A percentile compares a stretch with the other conserved stretches of the same genome.
phyloP scores from a whole-genome alignment of 495 filamentous ascomycete genomes.

The Neurospora pannonica region DNA sequence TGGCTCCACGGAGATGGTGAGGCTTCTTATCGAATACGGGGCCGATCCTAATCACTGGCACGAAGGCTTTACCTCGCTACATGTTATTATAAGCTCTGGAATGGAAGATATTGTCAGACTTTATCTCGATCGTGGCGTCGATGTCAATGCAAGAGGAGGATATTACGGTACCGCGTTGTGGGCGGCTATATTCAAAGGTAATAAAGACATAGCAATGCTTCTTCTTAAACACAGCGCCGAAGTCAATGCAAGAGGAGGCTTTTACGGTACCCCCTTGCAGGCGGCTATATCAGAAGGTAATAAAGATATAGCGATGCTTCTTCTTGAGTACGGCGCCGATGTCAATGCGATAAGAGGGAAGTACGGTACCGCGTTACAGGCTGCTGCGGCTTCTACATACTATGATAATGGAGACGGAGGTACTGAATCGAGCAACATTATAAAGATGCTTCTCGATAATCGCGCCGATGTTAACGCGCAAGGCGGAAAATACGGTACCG shows the following conservation, averaged over 20 bases:
- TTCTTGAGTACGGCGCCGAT: slow-evolving; percentile 12
- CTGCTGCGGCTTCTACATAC: too few relatives aligned
- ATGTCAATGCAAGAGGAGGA: slow-evolving; percentile 15
- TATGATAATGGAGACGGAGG: too few relatives aligned
- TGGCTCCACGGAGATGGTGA: not conserved
- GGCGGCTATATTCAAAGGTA: too few relatives aligned
- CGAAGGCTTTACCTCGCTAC: not conserved
- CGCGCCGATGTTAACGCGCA: slow-evolving; percentile 17
- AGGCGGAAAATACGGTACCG: slow-evolving; percentile 12
- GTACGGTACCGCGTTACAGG: slow-evolving; percentile 1
- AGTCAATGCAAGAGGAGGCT: slow-evolving; percentile 8
- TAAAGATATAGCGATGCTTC: too few relatives aligned
- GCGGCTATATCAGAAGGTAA: too few relatives aligned
- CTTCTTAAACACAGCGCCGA: slow-evolving; percentile 12
- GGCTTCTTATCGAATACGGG: not conserved
- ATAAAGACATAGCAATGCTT: too few relatives aligned
- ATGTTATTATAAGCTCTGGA: rapidly evolving
- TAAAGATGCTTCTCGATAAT: not conserved
- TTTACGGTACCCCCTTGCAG: too few relatives aligned
- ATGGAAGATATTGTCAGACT: not conserved
- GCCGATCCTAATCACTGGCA: slow-evolving; percentile 8
- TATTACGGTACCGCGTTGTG: too few relatives aligned
- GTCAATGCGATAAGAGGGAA: slow-evolving; percentile 14
- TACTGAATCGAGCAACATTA: too few relatives aligned
- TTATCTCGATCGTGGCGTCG: slow-evolving; percentile 8